A percentile compares a stretch with the other conserved stretches of the same genome.
These are phyloP conservation scores for Myochromella boudieri DNA, from an alignment of 768 basidiomycete species.

Conservation along the genomic window DNA sequence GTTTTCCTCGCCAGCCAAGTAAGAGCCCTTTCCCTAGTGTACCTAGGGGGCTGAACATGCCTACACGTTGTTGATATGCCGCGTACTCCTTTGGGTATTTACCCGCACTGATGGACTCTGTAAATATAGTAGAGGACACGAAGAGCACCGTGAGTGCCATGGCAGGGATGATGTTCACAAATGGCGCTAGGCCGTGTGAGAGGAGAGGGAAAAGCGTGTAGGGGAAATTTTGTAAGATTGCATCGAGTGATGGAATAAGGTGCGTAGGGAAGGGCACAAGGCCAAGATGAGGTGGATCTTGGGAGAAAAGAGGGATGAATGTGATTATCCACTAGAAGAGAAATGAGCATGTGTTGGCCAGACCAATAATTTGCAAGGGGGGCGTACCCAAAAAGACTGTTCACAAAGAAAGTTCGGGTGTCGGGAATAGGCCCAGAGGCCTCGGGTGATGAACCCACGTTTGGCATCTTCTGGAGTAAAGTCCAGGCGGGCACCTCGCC, in stretches of 20 bases:
- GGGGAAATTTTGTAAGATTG: conserved; percentile 19
- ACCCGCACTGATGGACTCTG: conserved; percentile 72
- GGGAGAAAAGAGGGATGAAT: conserved; percentile 59
- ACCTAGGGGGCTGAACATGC: conserved; percentile 63
- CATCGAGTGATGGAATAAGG: conserved; percentile 15
- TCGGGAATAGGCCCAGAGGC: conserved; percentile 83
- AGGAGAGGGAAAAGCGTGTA: conserved; percentile 19
- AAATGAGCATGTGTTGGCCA: conserved; percentile 2
- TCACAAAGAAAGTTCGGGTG: conserved; percentile 96
- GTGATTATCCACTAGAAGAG: conserved; percentile 60
- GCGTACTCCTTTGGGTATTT: conserved; percentile 76
- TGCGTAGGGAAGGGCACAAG: conserved; percentile 12
- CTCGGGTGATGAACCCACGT: conserved; percentile 83
- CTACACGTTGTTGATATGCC: conserved; percentile 76
- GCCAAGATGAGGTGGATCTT: conserved; percentile 27
- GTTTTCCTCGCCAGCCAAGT: conserved; percentile 21
- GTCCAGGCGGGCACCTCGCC: conserved; percentile 63
- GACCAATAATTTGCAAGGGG: not conserved
- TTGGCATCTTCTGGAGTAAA: conserved; percentile 69
- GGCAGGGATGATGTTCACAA: conserved; percentile 48
- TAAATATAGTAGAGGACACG: conserved; percentile 72
- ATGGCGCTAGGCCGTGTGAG: conserved; percentile 26
- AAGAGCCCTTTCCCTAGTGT: conserved; percentile 31
- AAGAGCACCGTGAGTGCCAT: conserved; percentile 70
- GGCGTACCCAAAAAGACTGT: conserved; percentile 79